A percentile compares a stretch with the other conserved stretches of the same genome.
phyloP scores from a whole-genome alignment of 73 alveolate species.

The Paramecium pentaurelia region DNA sequence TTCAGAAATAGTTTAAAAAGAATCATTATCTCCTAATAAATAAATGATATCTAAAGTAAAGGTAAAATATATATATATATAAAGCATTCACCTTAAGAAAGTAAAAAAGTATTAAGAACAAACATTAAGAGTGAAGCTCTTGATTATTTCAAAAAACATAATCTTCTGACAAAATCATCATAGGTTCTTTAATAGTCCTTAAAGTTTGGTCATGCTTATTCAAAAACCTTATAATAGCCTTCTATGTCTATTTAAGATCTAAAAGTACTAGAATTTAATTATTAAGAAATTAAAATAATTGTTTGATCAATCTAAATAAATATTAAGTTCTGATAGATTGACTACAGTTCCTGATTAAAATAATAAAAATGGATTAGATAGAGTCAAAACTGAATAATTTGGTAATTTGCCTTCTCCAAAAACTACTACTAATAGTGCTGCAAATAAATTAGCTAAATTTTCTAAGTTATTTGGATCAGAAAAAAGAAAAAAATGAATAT shows the following conservation, averaged over 20 bases:
- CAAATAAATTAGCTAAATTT: neutral
- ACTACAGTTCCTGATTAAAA: constrained; percentile 32
- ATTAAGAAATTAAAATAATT: neutral
- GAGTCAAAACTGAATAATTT: constrained; percentile 44
- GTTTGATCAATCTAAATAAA: constrained; percentile 10
- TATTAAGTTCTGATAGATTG: constrained; percentile 18
- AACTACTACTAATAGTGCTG: neutral
- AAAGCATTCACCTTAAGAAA: constrained; percentile 26
- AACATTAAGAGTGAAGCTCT: constrained; percentile 9
- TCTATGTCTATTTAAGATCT: neutral
- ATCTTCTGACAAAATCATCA: neutral
- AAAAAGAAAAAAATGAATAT: constrained; percentile 7
- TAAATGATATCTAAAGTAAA: neutral
- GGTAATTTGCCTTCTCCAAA: constrained; percentile 19
- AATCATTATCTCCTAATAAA: neutral
- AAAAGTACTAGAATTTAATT: neutral
- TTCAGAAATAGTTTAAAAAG: neutral
- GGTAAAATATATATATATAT: neutral
- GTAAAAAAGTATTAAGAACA: neutral
- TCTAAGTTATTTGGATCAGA: constrained; percentile 34
- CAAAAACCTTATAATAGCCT: constrained; percentile 14
- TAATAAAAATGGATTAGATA: neutral
- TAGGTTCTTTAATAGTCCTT: neutral
- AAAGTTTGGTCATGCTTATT: constrained; percentile 26
- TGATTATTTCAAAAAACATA: constrained; percentile 14